Evolutionary conservation across 148 eudicot genomes (phyloP).

Genomic region (Salicornia ramosissima): DNA sequence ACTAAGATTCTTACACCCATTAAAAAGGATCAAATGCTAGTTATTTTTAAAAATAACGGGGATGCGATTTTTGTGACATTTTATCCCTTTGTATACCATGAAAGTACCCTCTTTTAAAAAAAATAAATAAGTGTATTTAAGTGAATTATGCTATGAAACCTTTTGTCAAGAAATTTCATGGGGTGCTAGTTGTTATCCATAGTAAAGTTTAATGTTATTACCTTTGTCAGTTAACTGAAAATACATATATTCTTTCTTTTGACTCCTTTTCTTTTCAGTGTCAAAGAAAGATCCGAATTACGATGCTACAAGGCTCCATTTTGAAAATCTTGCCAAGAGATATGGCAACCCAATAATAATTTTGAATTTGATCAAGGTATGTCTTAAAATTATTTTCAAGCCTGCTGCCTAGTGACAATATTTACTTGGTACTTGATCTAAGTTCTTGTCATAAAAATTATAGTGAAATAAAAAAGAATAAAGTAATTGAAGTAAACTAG

Average conservation of each 20-base stretch:
- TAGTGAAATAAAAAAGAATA: background rate
- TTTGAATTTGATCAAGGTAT: conserved; percentile 89
- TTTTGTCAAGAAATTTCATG: background rate
- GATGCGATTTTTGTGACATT: too few relatives aligned
- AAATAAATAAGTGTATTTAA: too few relatives aligned
- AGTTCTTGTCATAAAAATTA: background rate
- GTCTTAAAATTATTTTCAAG: background rate
- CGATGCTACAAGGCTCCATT: conserved; percentile 91
- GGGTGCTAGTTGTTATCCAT: background rate
- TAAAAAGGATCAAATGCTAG: background rate
- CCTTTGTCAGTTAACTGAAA: background rate
- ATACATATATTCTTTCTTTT: conserved; percentile 3
- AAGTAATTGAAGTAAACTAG: background rate
- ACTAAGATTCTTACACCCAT: background rate
- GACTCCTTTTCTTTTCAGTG: conserved; percentile 41
- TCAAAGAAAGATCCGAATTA: conserved; percentile 76
- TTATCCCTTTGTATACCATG: too few relatives aligned
- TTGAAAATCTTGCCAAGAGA: conserved; percentile 80
- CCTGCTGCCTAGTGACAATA: background rate
- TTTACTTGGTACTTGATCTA: background rate
- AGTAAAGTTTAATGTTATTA: background rate
- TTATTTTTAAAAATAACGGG: background rate
- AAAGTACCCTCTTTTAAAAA: too few relatives aligned
- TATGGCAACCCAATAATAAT: conserved; percentile 92
- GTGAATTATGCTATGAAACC: background rate